A percentile compares a stretch with the other conserved stretches of the same genome.
Conservation (phyloP, 1,284 basidiomycete species). For the Cronartium quercuum region DNA sequence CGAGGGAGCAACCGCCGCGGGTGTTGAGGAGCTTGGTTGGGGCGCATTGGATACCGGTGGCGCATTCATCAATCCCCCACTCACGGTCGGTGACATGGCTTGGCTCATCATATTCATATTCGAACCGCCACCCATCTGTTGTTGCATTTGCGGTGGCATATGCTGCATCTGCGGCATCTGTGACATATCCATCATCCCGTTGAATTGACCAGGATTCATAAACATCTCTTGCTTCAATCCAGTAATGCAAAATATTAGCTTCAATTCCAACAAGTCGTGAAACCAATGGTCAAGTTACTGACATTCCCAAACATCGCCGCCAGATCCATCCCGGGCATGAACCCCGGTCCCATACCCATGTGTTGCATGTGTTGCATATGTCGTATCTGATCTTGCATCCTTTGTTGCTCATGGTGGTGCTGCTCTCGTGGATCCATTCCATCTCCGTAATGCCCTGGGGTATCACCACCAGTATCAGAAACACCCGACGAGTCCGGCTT, state of each 20-base stretch:
- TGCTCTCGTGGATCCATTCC: constrained; percentile 37
- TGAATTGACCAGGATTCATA: constrained; percentile 26
- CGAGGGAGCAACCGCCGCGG: background rate
- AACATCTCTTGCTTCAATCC: constrained; percentile 35
- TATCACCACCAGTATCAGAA: constrained; percentile 23
- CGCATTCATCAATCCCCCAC: constrained; percentile 4
- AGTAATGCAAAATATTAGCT: constrained; percentile 1
- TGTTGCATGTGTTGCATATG: constrained; percentile 38
- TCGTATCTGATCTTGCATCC: constrained; percentile 35
- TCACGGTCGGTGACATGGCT: background rate
- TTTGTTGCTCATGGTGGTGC: constrained; percentile 39
- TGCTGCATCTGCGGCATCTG: constrained; percentile 33
- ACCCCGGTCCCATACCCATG: constrained; percentile 33
- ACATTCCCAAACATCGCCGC: constrained; percentile 37
- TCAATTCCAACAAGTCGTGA: background rate
- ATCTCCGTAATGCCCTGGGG: constrained; percentile 26
- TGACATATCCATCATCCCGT: constrained; percentile 38
- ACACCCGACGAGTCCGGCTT: constrained; percentile 26
- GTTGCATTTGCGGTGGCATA: constrained; percentile 21
- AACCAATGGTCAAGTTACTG: constrained; percentile 7
- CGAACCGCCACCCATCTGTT: background rate
- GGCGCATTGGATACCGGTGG: background rate
- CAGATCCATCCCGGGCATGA: constrained; percentile 38
- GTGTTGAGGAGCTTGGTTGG: background rate
- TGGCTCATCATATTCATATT: background rate